Percentiles rank a stretch among this genome's conserved stretches.
Evolutionary conservation across 176 grass and related monocot genomes (phyloP).

Genomic region (Rhynchospora breviuscula): DNA sequence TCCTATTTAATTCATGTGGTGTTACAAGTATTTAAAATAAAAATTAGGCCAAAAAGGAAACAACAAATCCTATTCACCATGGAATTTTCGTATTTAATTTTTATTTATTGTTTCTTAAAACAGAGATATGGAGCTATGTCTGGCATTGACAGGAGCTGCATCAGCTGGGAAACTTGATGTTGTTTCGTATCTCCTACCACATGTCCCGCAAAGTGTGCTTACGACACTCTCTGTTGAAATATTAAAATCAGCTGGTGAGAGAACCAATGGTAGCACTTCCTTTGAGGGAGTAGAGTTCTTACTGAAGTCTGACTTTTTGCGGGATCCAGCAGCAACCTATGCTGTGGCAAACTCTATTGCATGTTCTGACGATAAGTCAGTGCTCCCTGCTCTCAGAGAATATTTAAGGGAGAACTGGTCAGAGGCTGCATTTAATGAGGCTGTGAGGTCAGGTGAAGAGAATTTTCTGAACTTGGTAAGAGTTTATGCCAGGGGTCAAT

Average conservation of each 20-base stretch:
- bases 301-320: slow-evolving; percentile 59
- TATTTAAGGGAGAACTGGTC: slow-evolving; percentile 80
- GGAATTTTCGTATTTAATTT: background rate
- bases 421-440: slow-evolving; percentile 38
- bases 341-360: slow-evolving; percentile 55
- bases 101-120: slow-evolving; percentile 12
- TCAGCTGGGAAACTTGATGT: slow-evolving; percentile 44
- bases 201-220: slow-evolving; percentile 54
- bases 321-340: slow-evolving; percentile 51
- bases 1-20: background rate
- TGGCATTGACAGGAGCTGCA: slow-evolving; percentile 63
- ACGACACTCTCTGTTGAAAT: slow-evolving; percentile 50
- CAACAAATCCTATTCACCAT: background rate
- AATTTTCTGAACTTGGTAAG: slow-evolving; percentile 66
- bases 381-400: slow-evolving; percentile 40
- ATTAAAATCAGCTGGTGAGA: slow-evolving; percentile 60
- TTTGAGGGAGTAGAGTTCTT: slow-evolving; percentile 75
- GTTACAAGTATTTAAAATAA: background rate
- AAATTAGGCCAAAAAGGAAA: background rate
- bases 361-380: slow-evolving; percentile 11
- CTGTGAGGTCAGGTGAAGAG: slow-evolving; percentile 32
- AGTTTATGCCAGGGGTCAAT: slow-evolving; percentile 43
- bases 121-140: slow-evolving; percentile 72
- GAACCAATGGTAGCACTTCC: slow-evolving; percentile 36
- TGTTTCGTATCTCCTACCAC: slow-evolving; percentile 52